Evolutionary conservation across 768 basidiomycete species (phyloP), one percentile per base, ranked within the genome.

Genomic region (Mycena belliarum): DNA sequence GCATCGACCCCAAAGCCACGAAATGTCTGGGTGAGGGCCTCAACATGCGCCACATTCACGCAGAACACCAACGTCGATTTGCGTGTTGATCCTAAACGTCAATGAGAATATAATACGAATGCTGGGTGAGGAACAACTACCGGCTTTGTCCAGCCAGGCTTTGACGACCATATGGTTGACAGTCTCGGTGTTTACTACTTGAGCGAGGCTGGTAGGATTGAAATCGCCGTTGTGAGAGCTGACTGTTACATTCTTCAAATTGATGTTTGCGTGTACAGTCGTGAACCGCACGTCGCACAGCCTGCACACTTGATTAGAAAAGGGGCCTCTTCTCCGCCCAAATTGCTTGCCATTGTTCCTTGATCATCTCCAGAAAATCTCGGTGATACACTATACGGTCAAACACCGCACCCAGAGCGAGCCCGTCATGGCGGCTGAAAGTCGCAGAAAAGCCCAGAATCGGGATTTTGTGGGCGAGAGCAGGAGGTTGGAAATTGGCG

Each of bases 401-500:
- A 66, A 96, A 98, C 1, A 97, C 88, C 3, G 89, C 87, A 7
- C 92, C 88, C 4, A 98, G 81, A 2, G 94, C 91, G 2, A 95
- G 76, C 6, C 93, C 91, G 64, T 98, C 96, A 63, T 95, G 91
- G 26, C 96, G 82, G 62, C 86, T 88, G 75, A 97, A 97, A 0
- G 96, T 98, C 2, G 96, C 96, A 52, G 93, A 94, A 69, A 98
- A 97, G 0, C 95, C 96, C 43, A 98, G 80, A 49, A 97, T 86
- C 3, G 95, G 93, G 25, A 95, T 83, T 41, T 75, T 74, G 65
- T 84, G 76, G 14, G 70, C 68, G 37, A 75, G 69, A 42, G 55
- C 56, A 24, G 76, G 77, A 42, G 76, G 69, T n/a, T 68, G 51
- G 50, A 77, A 69, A 44, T 71, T 58, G 44, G 68, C 61, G 67